Percentiles rank a stretch among this genome's conserved stretches.
Evolutionary conservation across 805 yeast genomes (phyloP).

Genomic region (Cyberlindnera veronae): DNA sequence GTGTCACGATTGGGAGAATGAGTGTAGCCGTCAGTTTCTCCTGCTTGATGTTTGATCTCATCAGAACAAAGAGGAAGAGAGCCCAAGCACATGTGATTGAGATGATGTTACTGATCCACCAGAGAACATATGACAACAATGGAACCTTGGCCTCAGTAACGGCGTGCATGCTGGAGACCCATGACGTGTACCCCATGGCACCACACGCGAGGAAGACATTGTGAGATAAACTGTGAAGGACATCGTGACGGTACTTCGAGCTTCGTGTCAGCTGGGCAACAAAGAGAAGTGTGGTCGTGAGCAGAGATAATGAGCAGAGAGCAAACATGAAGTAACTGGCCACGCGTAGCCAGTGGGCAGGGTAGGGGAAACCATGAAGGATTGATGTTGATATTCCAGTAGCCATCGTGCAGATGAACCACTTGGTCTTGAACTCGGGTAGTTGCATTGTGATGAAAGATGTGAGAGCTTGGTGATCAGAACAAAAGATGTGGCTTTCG

Average conservation of each 20-base stretch:
- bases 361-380: constrained; percentile 63
- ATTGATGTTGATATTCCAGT: constrained; percentile 68
- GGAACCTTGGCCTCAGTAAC: constrained; percentile 37
- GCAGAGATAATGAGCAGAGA: constrained; percentile 46
- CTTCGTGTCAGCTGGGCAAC: constrained; percentile 32
- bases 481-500: no score
- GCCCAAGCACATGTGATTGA: constrained; percentile 61
- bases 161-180: constrained; percentile 52
- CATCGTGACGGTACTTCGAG: constrained; percentile 27
- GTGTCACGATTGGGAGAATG: constrained; percentile 73
- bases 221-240: constrained; percentile 35
- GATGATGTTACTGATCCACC: constrained; percentile 66
- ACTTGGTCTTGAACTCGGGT: constrained; percentile 24
- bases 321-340: constrained; percentile 64
- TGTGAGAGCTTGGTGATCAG: not conserved
- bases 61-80: constrained; percentile 42
- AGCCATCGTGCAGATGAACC: constrained; percentile 83
- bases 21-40: constrained; percentile 52
- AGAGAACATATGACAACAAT: constrained; percentile 53
- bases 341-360: constrained; percentile 51
- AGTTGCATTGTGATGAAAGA: not conserved
- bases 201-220: constrained; percentile 73
- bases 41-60: constrained; percentile 30
- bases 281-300: constrained; percentile 41
- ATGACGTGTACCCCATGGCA: constrained; percentile 74